phyloP scores from a whole-genome alignment of 805 yeast species.

The Wickerhamomyces bisporus region DNA sequence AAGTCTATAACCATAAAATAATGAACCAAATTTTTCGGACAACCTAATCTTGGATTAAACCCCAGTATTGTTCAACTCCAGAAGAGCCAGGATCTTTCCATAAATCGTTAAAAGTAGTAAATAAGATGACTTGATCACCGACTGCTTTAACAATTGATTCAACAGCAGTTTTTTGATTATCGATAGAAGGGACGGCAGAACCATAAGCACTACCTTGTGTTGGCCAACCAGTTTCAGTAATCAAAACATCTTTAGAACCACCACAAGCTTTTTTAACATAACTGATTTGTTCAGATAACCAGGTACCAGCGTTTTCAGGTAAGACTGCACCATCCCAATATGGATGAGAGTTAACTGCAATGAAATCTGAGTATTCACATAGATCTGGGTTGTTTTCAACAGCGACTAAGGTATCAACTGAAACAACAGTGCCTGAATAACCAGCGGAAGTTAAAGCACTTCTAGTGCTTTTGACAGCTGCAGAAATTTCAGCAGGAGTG shows the following conservation, averaged over 20 bases:
- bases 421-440: slow-evolving; percentile 51
- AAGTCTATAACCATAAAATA: too few relatives aligned
- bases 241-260: slow-evolving; percentile 37
- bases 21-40: neutral
- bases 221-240: slow-evolving; percentile 73
- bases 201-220: slow-evolving; percentile 51
- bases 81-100: slow-evolving; percentile 57
- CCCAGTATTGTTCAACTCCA: slow-evolving; percentile 55
- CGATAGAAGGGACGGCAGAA: slow-evolving; percentile 47
- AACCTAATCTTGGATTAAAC: slow-evolving; percentile 28
- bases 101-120: slow-evolving; percentile 57
- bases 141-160: slow-evolving; percentile 41
- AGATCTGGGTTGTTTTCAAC: slow-evolving; percentile 44
- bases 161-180: slow-evolving; percentile 49
- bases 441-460: slow-evolving; percentile 39
- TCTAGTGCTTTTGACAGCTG: slow-evolving; percentile 45
- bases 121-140: slow-evolving; percentile 48
- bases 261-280: slow-evolving; percentile 43
- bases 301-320: slow-evolving; percentile 50
- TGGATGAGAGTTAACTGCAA: slow-evolving; percentile 66
- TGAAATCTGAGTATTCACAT: slow-evolving; percentile 54
- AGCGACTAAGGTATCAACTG: slow-evolving; percentile 65
- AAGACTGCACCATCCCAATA: slow-evolving; percentile 53
- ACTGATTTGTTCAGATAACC: slow-evolving; percentile 43
- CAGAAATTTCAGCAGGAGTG: slow-evolving; percentile 39